These are phyloP conservation scores for Smittium culicis DNA, from an alignment of 371 early-diverging fungal genomes.

Conservation along the genomic window DNA sequence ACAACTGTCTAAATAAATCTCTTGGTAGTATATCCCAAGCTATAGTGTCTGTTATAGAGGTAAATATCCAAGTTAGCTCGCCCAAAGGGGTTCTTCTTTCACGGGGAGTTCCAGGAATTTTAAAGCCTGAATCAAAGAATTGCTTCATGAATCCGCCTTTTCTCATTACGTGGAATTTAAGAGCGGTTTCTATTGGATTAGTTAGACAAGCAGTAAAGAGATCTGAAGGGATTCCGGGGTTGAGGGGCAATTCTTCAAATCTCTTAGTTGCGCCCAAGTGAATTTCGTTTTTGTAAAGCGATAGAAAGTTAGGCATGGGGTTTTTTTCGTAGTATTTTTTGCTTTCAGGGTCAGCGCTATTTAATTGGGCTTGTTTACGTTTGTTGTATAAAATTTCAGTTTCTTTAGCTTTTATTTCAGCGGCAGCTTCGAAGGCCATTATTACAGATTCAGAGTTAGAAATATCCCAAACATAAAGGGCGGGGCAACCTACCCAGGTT, in stretches of 20 bases:
- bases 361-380: conserved; percentile 12
- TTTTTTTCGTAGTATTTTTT: conserved; percentile 20
- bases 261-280: conserved; percentile 86
- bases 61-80: conserved; percentile 96
- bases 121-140: conserved; percentile 58
- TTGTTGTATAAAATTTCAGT: conserved; percentile 5
- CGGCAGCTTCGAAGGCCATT: conserved; percentile 72
- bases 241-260: conserved; percentile 76
- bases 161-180: conserved; percentile 80
- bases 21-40: conserved; percentile 92
- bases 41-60: conserved; percentile 95
- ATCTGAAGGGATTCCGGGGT: conserved; percentile 90
- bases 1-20: conserved; percentile 77
- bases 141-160: conserved; percentile 52
- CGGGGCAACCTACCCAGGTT: conserved; percentile 88
- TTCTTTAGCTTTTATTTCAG: conserved; percentile 45
- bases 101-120: conserved; percentile 74
- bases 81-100: conserved; percentile 90
- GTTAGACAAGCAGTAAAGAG: conserved; percentile 90
- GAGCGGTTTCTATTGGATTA: conserved; percentile 87
- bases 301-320: conserved; percentile 18
- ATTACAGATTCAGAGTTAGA: conserved; percentile 85
- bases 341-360: conserved; percentile 12
- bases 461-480: conserved; percentile 93
- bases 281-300: conserved; percentile 62